Conservation (phyloP, 2,329 filamentous ascomycete genomes). For the Aureobasidium namibiae region DNA sequence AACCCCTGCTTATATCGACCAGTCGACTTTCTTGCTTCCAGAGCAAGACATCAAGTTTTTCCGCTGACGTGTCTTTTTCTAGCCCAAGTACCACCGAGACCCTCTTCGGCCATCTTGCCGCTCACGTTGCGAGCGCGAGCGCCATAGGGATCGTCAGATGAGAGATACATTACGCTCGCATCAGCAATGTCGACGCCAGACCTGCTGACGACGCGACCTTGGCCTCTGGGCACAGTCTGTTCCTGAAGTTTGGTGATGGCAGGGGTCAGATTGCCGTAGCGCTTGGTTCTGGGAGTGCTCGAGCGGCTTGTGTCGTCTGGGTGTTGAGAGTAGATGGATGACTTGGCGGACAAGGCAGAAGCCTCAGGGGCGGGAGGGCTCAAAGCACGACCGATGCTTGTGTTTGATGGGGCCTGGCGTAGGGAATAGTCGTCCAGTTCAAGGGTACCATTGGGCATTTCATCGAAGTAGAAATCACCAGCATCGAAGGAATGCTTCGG, state of each 20-base stretch:
- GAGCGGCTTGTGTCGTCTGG: slow-evolving; percentile 14
- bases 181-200: slow-evolving; percentile 39
- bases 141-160: slow-evolving; percentile 21
- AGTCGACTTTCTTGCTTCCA: background rate
- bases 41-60: slow-evolving; percentile 8
- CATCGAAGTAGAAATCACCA: slow-evolving; percentile 12
- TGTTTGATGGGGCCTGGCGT: slow-evolving; percentile 9
- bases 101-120: slow-evolving; percentile 67
- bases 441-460: slow-evolving; percentile 10
- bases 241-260: slow-evolving; percentile 30
- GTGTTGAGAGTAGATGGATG: slow-evolving; percentile 27
- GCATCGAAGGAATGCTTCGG: slow-evolving; percentile 16
- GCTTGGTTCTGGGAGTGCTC: slow-evolving; percentile 33
- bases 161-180: slow-evolving; percentile 24
- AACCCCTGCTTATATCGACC: background rate
- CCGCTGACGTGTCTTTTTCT: slow-evolving; percentile 34
- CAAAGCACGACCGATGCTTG: slow-evolving; percentile 22
- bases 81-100: slow-evolving; percentile 38
- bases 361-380: slow-evolving; percentile 16
- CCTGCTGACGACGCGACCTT: slow-evolving; percentile 36
- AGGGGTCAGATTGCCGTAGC: slow-evolving; percentile 40
- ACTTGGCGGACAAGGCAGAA: slow-evolving; percentile 21
- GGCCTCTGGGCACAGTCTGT: slow-evolving; percentile 21
- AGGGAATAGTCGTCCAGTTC: slow-evolving; percentile 14
- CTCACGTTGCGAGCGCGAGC: slow-evolving; percentile 55